A percentile compares a stretch with the other conserved stretches of the same genome.
These are phyloP conservation scores for Acer negundo DNA, from an alignment of 345 rosid species.

Conservation along the genomic window DNA sequence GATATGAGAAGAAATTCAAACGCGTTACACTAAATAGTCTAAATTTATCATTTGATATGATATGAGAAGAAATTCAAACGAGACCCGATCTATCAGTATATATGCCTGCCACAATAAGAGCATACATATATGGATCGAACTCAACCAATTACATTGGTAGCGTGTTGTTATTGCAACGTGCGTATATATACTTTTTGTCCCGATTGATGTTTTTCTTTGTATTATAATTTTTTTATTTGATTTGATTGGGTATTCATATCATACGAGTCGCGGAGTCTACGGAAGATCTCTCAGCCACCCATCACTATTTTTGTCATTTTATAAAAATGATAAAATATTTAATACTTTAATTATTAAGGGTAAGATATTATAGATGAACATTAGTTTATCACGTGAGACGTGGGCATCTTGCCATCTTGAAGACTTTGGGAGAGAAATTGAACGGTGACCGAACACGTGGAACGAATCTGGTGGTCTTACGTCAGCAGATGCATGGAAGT, in stretches of 20 bases:
- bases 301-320: background rate
- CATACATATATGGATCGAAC: no score
- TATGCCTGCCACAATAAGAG: no score
- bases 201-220: no score
- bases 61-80: no score
- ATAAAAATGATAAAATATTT: background rate
- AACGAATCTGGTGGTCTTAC: background rate
- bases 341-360: background rate
- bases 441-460: conserved; percentile 37
- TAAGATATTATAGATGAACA: background rate
- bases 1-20: no score
- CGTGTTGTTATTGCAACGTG: background rate
- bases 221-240: no score
- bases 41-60: no score
- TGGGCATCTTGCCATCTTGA: conserved; percentile 33
- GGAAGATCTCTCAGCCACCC: background rate
- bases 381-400: conserved; percentile 44
- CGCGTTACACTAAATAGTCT: no score
- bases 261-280: background rate
- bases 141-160: no score
- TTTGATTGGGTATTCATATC: background rate
- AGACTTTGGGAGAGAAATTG: conserved; percentile 5
- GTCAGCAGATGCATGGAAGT: conserved; percentile 34
- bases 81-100: background rate
- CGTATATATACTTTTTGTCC: no score